Evolutionary conservation across 176 grass and related monocot species (phyloP).

Genomic region (Paspalum vaginatum): DNA sequence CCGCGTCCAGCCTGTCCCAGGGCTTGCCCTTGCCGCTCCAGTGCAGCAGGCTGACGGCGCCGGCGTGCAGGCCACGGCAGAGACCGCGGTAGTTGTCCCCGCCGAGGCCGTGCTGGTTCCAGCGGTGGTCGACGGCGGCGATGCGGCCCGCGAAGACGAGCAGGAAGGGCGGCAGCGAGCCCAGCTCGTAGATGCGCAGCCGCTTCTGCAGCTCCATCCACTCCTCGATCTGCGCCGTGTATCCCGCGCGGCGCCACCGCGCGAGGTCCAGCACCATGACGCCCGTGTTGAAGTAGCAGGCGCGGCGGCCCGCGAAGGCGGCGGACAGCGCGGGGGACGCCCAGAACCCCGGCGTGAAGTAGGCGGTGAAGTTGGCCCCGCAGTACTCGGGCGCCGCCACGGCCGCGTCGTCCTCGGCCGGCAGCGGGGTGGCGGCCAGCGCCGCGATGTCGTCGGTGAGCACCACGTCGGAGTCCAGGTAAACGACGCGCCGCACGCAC

Average conservation of each 20-base stretch:
- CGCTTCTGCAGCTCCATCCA: constrained; percentile 94
- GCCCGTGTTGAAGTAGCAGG: constrained; percentile 94
- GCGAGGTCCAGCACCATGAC: constrained; percentile 84
- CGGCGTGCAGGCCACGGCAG: constrained; percentile 81
- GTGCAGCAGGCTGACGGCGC: constrained; percentile 81
- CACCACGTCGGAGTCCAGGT: constrained; percentile 90
- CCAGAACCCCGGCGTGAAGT: constrained; percentile 89
- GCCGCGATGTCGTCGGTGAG: constrained; percentile 82
- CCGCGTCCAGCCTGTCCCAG: constrained; percentile 68
- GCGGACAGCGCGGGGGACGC: constrained; percentile 44
- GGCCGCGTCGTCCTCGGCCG: background rate
- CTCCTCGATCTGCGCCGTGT: constrained; percentile 71
- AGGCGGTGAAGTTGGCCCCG: constrained; percentile 77
- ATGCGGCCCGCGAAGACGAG: constrained; percentile 81
- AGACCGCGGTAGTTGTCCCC: constrained; percentile 79
- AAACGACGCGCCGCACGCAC: constrained; percentile 85
- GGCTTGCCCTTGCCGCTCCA: constrained; percentile 97
- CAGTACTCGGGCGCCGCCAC: constrained; percentile 87
- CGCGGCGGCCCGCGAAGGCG: constrained; percentile 46
- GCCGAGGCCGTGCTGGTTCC: constrained; percentile 95
- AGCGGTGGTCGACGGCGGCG: constrained; percentile 69
- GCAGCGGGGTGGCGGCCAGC: constrained; percentile 60
- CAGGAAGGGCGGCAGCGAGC: constrained; percentile 87
- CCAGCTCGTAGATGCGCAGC: constrained; percentile 83
- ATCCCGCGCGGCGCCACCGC: constrained; percentile 54